These are phyloP conservation scores for Skeletonema tropicum DNA, from an alignment of 108 stramenopile species.

Conservation along the genomic window DNA sequence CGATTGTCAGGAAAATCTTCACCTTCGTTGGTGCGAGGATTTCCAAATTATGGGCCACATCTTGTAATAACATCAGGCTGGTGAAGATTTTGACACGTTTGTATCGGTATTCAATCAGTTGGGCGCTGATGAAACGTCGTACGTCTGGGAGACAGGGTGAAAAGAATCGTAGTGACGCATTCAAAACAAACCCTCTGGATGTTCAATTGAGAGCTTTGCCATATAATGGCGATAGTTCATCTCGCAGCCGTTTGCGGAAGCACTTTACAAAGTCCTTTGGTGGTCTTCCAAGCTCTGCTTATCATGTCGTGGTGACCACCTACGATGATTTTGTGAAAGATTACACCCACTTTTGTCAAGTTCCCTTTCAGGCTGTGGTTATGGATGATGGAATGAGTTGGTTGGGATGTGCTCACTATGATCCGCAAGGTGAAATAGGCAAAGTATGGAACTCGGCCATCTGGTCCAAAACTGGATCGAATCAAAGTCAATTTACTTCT, in stretches of 20 bases:
- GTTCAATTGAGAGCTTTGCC: constrained; percentile 53
- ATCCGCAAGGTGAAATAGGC: constrained; percentile 66
- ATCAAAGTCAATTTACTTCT: constrained; percentile 29
- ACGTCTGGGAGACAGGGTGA: constrained; percentile 13
- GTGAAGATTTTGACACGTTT: constrained; percentile 65
- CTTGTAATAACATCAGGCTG: constrained; percentile 74
- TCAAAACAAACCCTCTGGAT: constrained; percentile 19
- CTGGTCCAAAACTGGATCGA: constrained; percentile 73
- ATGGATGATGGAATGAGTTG: constrained; percentile 82
- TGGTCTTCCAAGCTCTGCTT: constrained; percentile 70
- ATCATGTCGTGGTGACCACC: constrained; percentile 79
- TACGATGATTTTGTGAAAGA: constrained; percentile 73
- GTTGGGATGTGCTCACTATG: constrained; percentile 75
- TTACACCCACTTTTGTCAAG: constrained; percentile 80
- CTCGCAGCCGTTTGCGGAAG: constrained; percentile 62
- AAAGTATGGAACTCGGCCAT: constrained; percentile 71
- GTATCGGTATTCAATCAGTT: constrained; percentile 39
- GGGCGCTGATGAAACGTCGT: constrained; percentile 16
- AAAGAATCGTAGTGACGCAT: constrained; percentile 14
- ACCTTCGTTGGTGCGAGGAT: background rate
- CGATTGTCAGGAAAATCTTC: constrained; percentile 12
- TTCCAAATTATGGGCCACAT: constrained; percentile 73
- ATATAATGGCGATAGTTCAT: constrained; percentile 56
- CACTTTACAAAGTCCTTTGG: constrained; percentile 56
- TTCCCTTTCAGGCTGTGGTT: constrained; percentile 75